phyloP scores from a whole-genome alignment of 1,284 basidiomycete genomes.

The Ceratobasidium sp. region DNA sequence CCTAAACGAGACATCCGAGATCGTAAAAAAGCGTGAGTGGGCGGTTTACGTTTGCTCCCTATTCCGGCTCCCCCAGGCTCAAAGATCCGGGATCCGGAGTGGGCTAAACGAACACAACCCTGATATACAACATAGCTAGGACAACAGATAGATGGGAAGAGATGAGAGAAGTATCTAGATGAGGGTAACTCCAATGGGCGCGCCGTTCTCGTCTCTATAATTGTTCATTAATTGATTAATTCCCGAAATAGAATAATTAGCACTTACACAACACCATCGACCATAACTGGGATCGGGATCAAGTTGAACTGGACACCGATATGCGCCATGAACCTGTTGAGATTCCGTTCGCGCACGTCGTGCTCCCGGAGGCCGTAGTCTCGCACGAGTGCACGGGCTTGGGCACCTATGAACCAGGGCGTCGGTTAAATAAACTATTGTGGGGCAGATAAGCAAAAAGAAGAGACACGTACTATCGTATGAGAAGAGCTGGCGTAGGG shows the following conservation, averaged over 20 bases:
- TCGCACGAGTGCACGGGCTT: conserved; percentile 60
- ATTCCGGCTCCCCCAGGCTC: too few species aligned
- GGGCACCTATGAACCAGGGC: conserved; percentile 56
- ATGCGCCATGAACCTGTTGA: conserved; percentile 51
- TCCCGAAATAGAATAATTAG: background rate
- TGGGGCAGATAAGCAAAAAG: background rate
- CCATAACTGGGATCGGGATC: conserved; percentile 46
- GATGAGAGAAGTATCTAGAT: conserved; percentile 11
- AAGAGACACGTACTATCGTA: conserved; percentile 64
- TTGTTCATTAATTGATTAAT: background rate
- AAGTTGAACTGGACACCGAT: conserved; percentile 50
- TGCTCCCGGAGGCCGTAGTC: conserved; percentile 66
- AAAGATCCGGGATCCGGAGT: too few species aligned
- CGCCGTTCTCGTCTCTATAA: conserved; percentile 42
- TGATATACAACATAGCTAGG: conserved; percentile 2
- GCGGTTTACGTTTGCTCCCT: too few species aligned
- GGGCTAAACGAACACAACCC: too few species aligned
- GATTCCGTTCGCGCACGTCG: conserved; percentile 52
- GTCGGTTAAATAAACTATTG: background rate
- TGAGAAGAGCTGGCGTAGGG: conserved; percentile 65
- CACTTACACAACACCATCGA: conserved; percentile 40
- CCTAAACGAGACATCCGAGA: conserved; percentile 2
- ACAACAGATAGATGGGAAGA: background rate
- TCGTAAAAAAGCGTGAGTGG: background rate
- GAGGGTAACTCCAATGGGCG: conserved; percentile 35